phyloP scores from a whole-genome alignment of 164 flowering plant species.

The Akebia trifoliata region DNA sequence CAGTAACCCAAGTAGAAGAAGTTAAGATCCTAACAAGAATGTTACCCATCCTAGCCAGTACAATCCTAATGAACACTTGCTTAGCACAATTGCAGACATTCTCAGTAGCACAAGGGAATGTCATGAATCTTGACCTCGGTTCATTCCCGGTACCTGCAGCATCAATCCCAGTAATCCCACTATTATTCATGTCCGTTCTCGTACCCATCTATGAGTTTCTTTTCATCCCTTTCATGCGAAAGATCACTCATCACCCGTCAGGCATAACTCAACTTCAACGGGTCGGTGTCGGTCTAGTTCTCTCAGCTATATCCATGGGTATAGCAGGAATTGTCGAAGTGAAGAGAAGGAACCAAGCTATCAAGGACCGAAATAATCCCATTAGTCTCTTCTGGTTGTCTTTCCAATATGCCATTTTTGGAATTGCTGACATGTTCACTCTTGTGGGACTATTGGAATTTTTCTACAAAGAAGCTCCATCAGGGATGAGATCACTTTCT shows the following conservation, averaged over 20 bases:
- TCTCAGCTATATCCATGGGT: slow-evolving; percentile 50
- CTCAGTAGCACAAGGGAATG: slow-evolving; percentile 48
- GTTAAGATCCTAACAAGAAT: slow-evolving; percentile 50
- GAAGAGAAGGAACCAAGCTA: slow-evolving; percentile 33
- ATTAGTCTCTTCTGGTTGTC: slow-evolving; percentile 62
- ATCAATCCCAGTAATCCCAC: slow-evolving; percentile 53
- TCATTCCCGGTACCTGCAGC: slow-evolving; percentile 35
- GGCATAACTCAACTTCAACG: slow-evolving; percentile 69
- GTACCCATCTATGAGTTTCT: slow-evolving; percentile 50
- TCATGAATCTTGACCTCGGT: slow-evolving; percentile 38
- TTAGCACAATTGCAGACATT: slow-evolving; percentile 68
- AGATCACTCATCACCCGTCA: slow-evolving; percentile 40
- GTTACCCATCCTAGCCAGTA: slow-evolving; percentile 55
- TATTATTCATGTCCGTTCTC: slow-evolving; percentile 49
- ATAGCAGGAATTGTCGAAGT: slow-evolving; percentile 50
- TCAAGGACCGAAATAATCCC: slow-evolving; percentile 12
- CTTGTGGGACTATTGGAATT: slow-evolving; percentile 56
- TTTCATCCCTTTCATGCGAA: slow-evolving; percentile 52
- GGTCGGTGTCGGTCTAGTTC: slow-evolving; percentile 60
- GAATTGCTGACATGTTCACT: slow-evolving; percentile 67
- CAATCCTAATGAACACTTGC: slow-evolving; percentile 62
- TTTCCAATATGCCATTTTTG: slow-evolving; percentile 52
- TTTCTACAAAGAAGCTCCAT: slow-evolving; percentile 61
- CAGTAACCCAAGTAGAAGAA: slow-evolving; percentile 65
- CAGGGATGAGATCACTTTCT: slow-evolving; percentile 54